Evolutionary conservation across 257 asterid species (phyloP), one percentile per base, ranked within the genome.

Genomic region (Paulownia fortunei): DNA sequence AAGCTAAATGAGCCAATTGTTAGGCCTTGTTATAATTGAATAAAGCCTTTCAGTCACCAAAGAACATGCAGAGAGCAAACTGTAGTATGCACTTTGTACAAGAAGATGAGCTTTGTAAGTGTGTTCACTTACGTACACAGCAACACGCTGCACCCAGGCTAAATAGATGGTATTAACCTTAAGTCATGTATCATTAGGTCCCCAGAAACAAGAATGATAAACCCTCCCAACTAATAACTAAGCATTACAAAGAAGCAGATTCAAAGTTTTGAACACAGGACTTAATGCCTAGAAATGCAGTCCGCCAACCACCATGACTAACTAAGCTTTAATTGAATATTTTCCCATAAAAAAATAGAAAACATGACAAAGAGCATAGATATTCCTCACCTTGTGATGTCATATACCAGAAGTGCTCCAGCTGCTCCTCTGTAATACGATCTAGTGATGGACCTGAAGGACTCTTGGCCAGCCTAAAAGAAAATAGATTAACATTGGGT

Each of bases 371-470:
- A 16, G 59, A 23, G 60, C 58, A 58, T 54, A 42, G 19, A 0
- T 21, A 58, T 58, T 67, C 39, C 55, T 21, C 51, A 86, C 90
- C 90, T 80, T 77, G 92, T 86, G 47, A 89, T 86, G 74, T 89
- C 91, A 77, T 89, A 89, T 44, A 89, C 91, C 71, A 89, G 82
- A 78, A 89, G 94, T 39, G 94, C 94, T 15, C 94, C 94, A 58
- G 92, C 91, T 60, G 94, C 92, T 80, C 92, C 92, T 81, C 92
- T 79, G 85, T 89, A 89, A 78, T 89, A 89, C 30, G 92, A 87
- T 76, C 92, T 82, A 10, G 94, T 89, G 72, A 87, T 87, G 41
- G 94, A 89, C 60, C 94, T 87, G 81, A 89, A 89, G 56, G 91
- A 85, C 69, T 89, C 94, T 76, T 87, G 92, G 54, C 94, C 94